Conservation (phyloP, 441 rosid genomes). For the Syzygium malaccense region DNA sequence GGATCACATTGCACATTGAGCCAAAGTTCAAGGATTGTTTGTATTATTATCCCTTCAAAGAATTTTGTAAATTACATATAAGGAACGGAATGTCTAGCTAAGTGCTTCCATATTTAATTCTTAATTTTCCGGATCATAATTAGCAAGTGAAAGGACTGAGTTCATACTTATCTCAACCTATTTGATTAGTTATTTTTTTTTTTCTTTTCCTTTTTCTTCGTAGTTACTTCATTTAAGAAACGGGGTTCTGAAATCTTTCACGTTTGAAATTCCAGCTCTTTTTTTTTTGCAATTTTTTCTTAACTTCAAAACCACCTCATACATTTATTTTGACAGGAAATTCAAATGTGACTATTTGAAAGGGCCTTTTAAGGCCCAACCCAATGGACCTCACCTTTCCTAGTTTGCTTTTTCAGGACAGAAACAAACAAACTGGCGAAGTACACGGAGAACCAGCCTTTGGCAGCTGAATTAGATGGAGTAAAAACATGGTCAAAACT, state of each 20-base stretch:
- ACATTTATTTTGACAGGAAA: background rate
- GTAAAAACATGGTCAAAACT: background rate
- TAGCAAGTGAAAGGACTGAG: background rate
- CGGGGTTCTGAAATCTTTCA: background rate
- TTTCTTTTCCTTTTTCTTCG: background rate
- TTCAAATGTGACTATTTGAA: background rate
- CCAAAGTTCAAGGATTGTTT: too few species aligned
- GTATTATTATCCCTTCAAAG: too few species aligned
- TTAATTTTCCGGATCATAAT: background rate
- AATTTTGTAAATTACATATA: background rate
- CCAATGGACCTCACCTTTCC: background rate
- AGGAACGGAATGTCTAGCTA: accelerated
- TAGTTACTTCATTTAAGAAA: background rate
- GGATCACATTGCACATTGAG: too few species aligned
- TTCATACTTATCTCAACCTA: background rate
- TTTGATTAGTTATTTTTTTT: background rate
- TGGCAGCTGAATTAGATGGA: background rate
- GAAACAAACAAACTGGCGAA: background rate
- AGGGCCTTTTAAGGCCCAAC: background rate
- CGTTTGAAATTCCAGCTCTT: background rate
- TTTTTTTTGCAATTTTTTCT: background rate
- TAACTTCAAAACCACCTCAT: background rate
- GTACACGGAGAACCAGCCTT: background rate
- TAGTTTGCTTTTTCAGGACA: background rate
- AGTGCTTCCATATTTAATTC: background rate